Conservation (phyloP, 192 early-diverging fungal species). For the Jimgerdemannia lactiflua region DNA sequence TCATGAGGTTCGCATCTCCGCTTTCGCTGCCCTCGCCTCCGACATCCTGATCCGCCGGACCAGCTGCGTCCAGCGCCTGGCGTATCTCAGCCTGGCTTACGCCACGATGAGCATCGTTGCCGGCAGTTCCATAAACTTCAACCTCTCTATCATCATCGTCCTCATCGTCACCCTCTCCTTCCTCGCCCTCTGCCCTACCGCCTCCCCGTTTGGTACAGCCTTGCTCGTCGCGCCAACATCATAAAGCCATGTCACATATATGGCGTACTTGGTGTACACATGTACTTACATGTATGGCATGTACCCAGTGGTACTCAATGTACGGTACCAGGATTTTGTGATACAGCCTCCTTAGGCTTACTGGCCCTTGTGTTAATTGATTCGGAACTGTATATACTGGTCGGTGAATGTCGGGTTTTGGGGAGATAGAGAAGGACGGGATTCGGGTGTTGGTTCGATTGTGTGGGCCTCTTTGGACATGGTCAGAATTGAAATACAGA, state of each 20-base stretch:
- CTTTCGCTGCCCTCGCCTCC: conserved; percentile 18
- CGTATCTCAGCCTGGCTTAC: conserved; percentile 46
- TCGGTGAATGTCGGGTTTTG: conserved; percentile 49
- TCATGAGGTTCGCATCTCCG: conserved; percentile 18
- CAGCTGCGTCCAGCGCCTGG: conserved; percentile 37
- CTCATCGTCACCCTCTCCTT: conserved; percentile 58
- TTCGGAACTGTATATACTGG: conserved; percentile 62
- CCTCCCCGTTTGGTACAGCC: conserved; percentile 10
- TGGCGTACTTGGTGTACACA: no score
- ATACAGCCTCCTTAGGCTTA: conserved; percentile 44
- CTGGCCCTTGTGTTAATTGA: conserved; percentile 33
- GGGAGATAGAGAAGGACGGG: not conserved
- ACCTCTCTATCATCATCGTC: conserved; percentile 57
- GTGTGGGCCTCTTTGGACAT: not conserved
- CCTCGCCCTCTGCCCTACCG: conserved; percentile 47
- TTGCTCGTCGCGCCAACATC: conserved; percentile 44
- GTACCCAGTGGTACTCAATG: no score
- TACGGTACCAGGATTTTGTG: no score
- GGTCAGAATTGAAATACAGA: no score
- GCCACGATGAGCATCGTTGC: conserved; percentile 60
- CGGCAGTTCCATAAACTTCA: conserved; percentile 71
- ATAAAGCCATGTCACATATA: no score
- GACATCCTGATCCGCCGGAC: conserved; percentile 28
- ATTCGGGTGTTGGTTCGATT: not conserved
- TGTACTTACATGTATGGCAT: no score